Conservation (phyloP, 2,329 filamentous ascomycete genomes). For the Purpureocillium takamizusanense region DNA sequence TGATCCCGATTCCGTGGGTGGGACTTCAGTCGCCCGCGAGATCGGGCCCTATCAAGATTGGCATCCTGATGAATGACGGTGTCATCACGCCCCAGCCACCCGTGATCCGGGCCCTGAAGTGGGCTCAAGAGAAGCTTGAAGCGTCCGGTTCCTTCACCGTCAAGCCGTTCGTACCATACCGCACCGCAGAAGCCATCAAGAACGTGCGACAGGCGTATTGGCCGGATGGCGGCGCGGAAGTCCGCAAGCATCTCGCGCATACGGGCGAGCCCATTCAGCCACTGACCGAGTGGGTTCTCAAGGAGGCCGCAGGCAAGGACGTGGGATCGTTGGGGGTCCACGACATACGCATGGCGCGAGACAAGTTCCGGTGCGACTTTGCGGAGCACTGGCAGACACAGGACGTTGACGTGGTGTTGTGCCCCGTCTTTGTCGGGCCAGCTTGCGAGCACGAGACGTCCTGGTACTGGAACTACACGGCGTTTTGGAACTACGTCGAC, state of each 20-base stretch:
- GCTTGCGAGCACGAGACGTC: constrained; percentile 24
- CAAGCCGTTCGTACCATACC: constrained; percentile 8
- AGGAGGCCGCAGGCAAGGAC: constrained; percentile 8
- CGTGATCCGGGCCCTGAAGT: not conserved
- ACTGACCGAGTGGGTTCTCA: constrained; percentile 15
- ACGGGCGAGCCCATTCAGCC: constrained; percentile 17
- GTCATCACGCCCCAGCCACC: constrained; percentile 28
- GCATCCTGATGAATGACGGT: constrained; percentile 30
- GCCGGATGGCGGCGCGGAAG: not conserved
- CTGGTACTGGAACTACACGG: constrained; percentile 25
- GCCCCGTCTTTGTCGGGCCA: constrained; percentile 6
- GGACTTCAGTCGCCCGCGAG: constrained; percentile 11
- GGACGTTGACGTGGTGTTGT: constrained; percentile 25
- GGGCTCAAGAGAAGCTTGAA: constrained; percentile 18
- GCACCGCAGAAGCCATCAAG: not conserved
- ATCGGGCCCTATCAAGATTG: constrained; percentile 22
- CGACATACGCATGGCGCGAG: constrained; percentile 15
- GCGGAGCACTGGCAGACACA: constrained; percentile 22
- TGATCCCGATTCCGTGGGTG: constrained; percentile 22
- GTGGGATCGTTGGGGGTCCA: constrained; percentile 10
- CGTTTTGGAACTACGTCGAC: constrained; percentile 26
- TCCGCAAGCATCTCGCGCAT: constrained; percentile 7
- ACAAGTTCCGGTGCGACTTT: constrained; percentile 20
- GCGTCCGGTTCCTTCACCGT: constrained; percentile 18
- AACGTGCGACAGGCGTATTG: too few species aligned